Conservation (phyloP, 257 asterid species). For the Solanum clarkiae region DNA sequence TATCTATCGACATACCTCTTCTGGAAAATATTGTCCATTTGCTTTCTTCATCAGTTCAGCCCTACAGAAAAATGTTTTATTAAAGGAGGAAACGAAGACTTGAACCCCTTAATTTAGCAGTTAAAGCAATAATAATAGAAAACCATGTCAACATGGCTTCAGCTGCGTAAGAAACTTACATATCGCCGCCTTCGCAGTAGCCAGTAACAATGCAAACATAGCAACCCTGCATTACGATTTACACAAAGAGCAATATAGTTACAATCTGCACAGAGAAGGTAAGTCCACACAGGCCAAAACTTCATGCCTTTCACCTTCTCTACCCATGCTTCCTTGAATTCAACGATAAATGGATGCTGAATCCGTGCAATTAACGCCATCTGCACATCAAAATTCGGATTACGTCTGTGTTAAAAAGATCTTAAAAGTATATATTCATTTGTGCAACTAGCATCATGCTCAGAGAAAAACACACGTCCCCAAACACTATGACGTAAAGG, state of each 20-base stretch:
- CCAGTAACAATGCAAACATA: conserved; percentile 98
- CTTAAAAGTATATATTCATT: neutral
- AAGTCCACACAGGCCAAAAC: neutral
- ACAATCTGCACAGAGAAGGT: neutral
- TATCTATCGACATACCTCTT: conserved; percentile 47
- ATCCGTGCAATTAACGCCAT: conserved; percentile 97
- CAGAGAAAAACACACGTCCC: neutral
- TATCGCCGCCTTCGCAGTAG: conserved; percentile 98
- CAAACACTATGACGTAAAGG: neutral
- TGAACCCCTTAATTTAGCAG: neutral
- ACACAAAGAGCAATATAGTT: neutral
- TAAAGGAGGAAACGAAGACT: neutral
- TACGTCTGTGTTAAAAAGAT: neutral
- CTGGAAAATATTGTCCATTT: conserved; percentile 84
- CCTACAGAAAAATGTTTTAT: conserved; percentile 26
- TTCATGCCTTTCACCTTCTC: conserved; percentile 62
- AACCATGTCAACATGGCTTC: neutral
- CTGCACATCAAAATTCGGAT: conserved; percentile 30
- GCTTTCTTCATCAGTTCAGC: conserved; percentile 92
- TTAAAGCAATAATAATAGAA: neutral
- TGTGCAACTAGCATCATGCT: neutral
- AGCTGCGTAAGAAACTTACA: conserved; percentile 36
- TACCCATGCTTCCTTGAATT: conserved; percentile 99
- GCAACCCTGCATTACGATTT: conserved; percentile 65
- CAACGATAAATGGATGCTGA: conserved; percentile 88